These are phyloP conservation scores for Clonostachys byssicola DNA, from an alignment of 2,329 filamentous ascomycete genomes.

Conservation along the genomic window DNA sequence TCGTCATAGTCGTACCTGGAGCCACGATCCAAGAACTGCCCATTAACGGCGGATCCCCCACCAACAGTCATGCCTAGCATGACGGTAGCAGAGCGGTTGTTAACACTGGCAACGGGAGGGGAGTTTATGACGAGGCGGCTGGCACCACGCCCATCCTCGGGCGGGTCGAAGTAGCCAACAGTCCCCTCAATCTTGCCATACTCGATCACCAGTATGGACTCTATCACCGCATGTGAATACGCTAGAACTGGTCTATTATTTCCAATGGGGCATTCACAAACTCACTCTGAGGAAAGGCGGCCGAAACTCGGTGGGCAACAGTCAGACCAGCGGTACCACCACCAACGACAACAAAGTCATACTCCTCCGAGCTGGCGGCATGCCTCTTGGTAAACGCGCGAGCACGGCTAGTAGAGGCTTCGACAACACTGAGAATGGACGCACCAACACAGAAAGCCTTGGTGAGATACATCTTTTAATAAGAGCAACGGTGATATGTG, in stretches of 20 bases:
- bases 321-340: slow-evolving; percentile 25
- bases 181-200: slow-evolving; percentile 10
- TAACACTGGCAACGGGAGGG: slow-evolving; percentile 16
- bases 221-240: slow-evolving; percentile 3
- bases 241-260: background rate
- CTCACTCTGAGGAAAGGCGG: slow-evolving; percentile 17
- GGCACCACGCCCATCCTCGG: slow-evolving; percentile 12
- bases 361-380: slow-evolving; percentile 14
- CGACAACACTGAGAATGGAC: slow-evolving; percentile 8
- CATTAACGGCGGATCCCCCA: slow-evolving; percentile 28
- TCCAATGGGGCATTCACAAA: background rate
- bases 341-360: slow-evolving; percentile 23
- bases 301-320: slow-evolving; percentile 22
- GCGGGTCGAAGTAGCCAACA: slow-evolving; percentile 17
- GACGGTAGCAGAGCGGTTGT: slow-evolving; percentile 15
- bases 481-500: too few relatives aligned
- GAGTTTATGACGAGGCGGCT: slow-evolving; percentile 13
- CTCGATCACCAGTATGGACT: slow-evolving; percentile 10
- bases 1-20: slow-evolving; percentile 26
- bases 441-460: slow-evolving; percentile 8
- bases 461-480: slow-evolving; percentile 9
- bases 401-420: slow-evolving; percentile 9
- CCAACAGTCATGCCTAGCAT: slow-evolving; percentile 25
- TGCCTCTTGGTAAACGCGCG: slow-evolving; percentile 11
- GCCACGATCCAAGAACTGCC: slow-evolving; percentile 29